These are phyloP conservation scores for Kwoniella pini DNA, from an alignment of 768 basidiomycete genomes.

Conservation along the genomic window DNA sequence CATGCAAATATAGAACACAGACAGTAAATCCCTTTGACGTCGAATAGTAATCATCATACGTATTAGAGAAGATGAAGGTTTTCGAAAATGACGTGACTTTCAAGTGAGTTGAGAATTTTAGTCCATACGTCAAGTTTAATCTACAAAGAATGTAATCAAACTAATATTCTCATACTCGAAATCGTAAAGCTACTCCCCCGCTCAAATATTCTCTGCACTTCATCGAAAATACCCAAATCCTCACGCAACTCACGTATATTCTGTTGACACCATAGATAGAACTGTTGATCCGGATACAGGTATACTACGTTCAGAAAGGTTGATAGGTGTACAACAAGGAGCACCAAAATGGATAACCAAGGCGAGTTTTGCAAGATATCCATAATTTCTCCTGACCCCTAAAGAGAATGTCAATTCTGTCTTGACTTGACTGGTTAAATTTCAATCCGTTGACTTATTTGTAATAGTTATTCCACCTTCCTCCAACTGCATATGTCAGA, in stretches of 20 bases:
- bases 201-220: slow-evolving; percentile 86
- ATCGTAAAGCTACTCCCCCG: slow-evolving; percentile 77
- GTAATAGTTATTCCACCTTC: slow-evolving; percentile 41
- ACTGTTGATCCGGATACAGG: slow-evolving; percentile 79
- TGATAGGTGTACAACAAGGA: slow-evolving; percentile 89
- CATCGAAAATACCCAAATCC: slow-evolving; percentile 97
- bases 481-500: slow-evolving; percentile 78
- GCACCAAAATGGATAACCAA: slow-evolving; percentile 89
- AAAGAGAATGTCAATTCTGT: too few relatives aligned
- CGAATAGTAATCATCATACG: background rate
- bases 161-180: background rate
- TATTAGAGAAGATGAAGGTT: slow-evolving; percentile 26
- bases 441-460: background rate
- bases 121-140: too few relatives aligned
- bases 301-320: slow-evolving; percentile 82
- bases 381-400: too few relatives aligned
- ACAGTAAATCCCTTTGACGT: background rate
- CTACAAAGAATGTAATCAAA: background rate
- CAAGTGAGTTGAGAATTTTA: too few relatives aligned
- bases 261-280: slow-evolving; percentile 68
- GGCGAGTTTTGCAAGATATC: too few relatives aligned
- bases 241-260: slow-evolving; percentile 48
- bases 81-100: slow-evolving; percentile 42
- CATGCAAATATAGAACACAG: slow-evolving; percentile 3
- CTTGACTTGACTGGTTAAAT: background rate